A percentile compares a stretch with the other conserved stretches of the same genome.
Evolutionary conservation across 2,329 filamentous ascomycete species (phyloP).

Genomic region (Xylaria sp.): DNA sequence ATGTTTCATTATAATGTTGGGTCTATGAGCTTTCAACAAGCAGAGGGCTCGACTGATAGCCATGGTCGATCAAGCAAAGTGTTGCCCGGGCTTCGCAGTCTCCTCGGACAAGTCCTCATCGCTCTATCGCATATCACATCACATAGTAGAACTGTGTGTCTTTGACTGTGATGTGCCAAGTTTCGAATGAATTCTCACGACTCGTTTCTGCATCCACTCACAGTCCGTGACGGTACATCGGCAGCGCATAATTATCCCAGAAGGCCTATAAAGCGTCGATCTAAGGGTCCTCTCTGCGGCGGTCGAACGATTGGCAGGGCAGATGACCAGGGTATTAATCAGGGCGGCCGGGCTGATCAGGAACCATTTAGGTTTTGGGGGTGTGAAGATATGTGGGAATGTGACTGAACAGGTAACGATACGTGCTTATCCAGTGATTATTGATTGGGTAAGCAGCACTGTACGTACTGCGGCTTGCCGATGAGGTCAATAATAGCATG

Average conservation of each 20-base stretch:
- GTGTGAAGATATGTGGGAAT: slow-evolving; percentile 6
- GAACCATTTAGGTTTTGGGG: slow-evolving; percentile 12
- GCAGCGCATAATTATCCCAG: slow-evolving; percentile 3
- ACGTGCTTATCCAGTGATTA: slow-evolving; percentile 8
- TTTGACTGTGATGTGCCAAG: neutral
- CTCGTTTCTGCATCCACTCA: slow-evolving; percentile 7
- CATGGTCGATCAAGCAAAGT: neutral
- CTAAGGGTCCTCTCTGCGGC: slow-evolving; percentile 9
- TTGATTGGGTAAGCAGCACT: neutral
- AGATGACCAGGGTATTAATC: slow-evolving; percentile 2
- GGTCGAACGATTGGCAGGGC: slow-evolving; percentile 8
- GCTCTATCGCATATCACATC: neutral
- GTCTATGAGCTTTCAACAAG: neutral
- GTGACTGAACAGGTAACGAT: slow-evolving; percentile 7
- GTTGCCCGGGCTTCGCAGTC: neutral
- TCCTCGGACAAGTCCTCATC: too few relatives aligned
- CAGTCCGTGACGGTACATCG: neutral
- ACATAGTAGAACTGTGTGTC: slow-evolving; percentile 1
- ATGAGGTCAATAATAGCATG: slow-evolving; percentile 17
- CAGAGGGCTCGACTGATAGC: neutral
- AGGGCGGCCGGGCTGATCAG: slow-evolving; percentile 13
- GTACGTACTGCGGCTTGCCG: slow-evolving; percentile 16
- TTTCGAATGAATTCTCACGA: neutral
- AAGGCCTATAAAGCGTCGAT: slow-evolving; percentile 1
- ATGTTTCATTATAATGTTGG: neutral